These are phyloP conservation scores for Skeletonema potamos DNA, from an alignment of 108 stramenopile genomes.

Conservation along the genomic window DNA sequence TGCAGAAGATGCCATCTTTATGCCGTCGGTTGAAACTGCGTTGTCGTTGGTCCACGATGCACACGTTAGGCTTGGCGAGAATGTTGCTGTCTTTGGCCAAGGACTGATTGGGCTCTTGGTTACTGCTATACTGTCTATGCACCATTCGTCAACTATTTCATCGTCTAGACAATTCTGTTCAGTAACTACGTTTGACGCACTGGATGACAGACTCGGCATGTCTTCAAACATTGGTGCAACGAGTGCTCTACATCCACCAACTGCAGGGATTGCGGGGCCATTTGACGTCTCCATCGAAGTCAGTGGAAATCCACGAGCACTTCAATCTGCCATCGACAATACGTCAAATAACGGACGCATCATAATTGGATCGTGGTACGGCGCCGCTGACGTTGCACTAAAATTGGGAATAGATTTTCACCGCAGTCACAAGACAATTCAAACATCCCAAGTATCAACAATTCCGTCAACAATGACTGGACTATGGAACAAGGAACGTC, in stretches of 20 bases:
- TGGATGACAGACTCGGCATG: constrained; percentile 71
- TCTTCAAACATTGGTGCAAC: constrained; percentile 77
- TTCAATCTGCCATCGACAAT: constrained; percentile 85
- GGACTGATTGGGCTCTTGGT: constrained; percentile 91
- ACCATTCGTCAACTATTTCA: constrained; percentile 3
- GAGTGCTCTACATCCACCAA: constrained; percentile 66
- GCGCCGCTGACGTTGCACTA: constrained; percentile 66
- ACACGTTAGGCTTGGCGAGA: constrained; percentile 80
- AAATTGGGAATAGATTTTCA: constrained; percentile 93
- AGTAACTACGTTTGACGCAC: constrained; percentile 74
- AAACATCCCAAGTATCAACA: constrained; percentile 86
- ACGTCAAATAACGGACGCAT: constrained; percentile 78
- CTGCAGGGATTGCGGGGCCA: constrained; percentile 48
- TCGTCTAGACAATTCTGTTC: constrained; percentile 35
- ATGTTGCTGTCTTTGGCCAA: constrained; percentile 88
- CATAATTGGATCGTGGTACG: constrained; percentile 91
- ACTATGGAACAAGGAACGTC: constrained; percentile 84
- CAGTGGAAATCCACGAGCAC: constrained; percentile 79
- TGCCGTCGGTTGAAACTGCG: constrained; percentile 94
- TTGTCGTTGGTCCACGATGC: constrained; percentile 92
- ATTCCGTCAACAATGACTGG: constrained; percentile 63
- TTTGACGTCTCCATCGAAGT: constrained; percentile 92
- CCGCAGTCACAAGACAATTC: constrained; percentile 83
- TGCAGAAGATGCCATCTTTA: constrained; percentile 90
- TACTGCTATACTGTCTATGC: constrained; percentile 65